Base-by-base conservation (phyloP, 164 flowering plant genomes). In the Cinnamomum micranthum region DNA sequence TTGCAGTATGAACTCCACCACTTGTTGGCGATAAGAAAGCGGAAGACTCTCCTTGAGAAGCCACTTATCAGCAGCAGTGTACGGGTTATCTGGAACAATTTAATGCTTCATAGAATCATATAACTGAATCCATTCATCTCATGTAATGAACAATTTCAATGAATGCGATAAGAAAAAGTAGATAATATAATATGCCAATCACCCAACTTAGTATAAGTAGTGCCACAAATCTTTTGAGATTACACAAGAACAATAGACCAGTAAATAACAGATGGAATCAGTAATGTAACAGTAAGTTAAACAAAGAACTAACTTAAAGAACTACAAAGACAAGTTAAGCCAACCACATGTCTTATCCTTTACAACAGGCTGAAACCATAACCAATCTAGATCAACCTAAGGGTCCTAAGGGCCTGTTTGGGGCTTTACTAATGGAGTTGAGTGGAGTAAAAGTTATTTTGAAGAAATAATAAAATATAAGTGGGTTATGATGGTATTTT, bases 21-120 rank as follows among this genome's bases (percentile, higher is more conserved):
- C 77, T 82, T 96, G 99, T 79, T 94, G 92, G 27, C 98, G 92
- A 65, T 87, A 96, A 69, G 97, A 82, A 75, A 94, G 88, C 25
- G 98, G 94, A 75, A 96, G 95, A 79, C 88, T 86, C 84, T 96
- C 97, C 75, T 90, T 88, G 59, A 96, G 91, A 77, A 96, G 98
- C 99, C 99, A 96, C 81, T 90, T 92, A 74, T 96, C 99, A 80
- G 99, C 99, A 77, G 87, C 81, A 65, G 73, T 77, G 76, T 96
- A 96, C 62, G 97, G 92, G 81, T 89, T 89, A 77, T 96, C 99
- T 96, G 89, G 73, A 83, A 79, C 71, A 67, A 24, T 4, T 33
- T 41, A 33, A 71, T 41, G 41, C 23, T 68, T 69, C 71, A 65
- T 69, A 72, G 23, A 74, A 35, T 66, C 81, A 78, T 58, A 19